These are phyloP conservation scores for Capsella rubella DNA, from an alignment of 441 rosid species.

Conservation along the genomic window DNA sequence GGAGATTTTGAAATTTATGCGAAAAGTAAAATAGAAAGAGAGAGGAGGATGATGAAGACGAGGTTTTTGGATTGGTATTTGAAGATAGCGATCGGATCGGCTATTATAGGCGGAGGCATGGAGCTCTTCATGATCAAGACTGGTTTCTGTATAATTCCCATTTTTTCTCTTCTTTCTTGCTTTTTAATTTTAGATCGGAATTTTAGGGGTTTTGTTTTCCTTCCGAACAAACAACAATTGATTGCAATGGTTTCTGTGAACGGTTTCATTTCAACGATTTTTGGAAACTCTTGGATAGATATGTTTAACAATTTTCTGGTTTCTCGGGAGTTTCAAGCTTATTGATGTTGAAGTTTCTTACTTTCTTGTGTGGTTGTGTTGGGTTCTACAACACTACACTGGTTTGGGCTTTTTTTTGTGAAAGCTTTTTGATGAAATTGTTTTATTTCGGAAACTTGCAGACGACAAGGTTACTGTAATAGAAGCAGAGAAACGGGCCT, in stretches of 20 bases:
- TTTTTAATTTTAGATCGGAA: not conserved
- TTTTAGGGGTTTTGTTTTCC: not conserved
- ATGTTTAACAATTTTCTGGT: not conserved
- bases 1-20: not conserved
- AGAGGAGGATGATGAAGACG: constrained; percentile 38
- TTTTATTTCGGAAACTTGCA: constrained; percentile 41
- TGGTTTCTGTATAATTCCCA: constrained; percentile 75
- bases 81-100: constrained; percentile 74
- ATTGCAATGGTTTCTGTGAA: constrained; percentile 1
- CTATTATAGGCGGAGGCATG: constrained; percentile 83
- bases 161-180: constrained; percentile 46
- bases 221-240: not conserved
- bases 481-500: constrained; percentile 57
- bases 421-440: not conserved
- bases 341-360: constrained; percentile 4
- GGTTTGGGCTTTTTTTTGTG: too few species aligned
- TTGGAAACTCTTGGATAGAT: not conserved
- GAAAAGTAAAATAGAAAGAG: not conserved
- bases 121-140: constrained; percentile 95
- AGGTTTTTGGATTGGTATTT: constrained; percentile 82
- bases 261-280: not conserved
- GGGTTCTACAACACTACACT: too few species aligned
- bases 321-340: not conserved
- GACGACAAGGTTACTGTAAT: constrained; percentile 49
- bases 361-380: not conserved